Evolutionary conservation across 179 eudicot species (phyloP).

Genomic region (Corrigiola litoralis): DNA sequence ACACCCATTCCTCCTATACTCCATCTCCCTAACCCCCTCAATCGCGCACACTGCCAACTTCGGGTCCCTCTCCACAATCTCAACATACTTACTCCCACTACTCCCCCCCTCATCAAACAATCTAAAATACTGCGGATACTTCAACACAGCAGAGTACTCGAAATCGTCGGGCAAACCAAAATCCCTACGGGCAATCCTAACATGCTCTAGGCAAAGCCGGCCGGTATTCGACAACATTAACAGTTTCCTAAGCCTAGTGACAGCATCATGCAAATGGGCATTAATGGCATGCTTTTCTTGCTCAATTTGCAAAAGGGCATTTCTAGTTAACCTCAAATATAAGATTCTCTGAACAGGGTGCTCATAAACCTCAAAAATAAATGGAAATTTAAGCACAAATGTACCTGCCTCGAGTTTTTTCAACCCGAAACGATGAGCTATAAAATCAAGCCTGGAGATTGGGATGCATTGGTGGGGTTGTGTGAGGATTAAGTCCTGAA

Average conservation of each 20-base stretch:
- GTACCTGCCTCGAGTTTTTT: slow-evolving; percentile 39
- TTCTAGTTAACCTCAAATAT: slow-evolving; percentile 41
- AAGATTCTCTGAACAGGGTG: slow-evolving; percentile 50
- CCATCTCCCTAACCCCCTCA: slow-evolving; percentile 35
- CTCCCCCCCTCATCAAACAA: slow-evolving; percentile 49
- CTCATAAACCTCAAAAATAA: slow-evolving; percentile 41
- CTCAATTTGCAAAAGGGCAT: slow-evolving; percentile 37
- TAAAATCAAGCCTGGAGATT: slow-evolving; percentile 29
- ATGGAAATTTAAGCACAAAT: slow-evolving; percentile 44
- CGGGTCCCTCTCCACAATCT: slow-evolving; percentile 36
- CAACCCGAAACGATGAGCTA: slow-evolving; percentile 33
- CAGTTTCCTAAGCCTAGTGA: slow-evolving; percentile 34
- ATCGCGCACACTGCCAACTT: slow-evolving; percentile 34
- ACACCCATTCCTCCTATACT: slow-evolving; percentile 36
- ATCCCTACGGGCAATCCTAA: slow-evolving; percentile 44
- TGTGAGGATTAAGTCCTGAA: slow-evolving; percentile 36
- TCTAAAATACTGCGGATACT: slow-evolving; percentile 40
- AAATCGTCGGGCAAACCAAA: slow-evolving; percentile 51
- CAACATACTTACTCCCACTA: slow-evolving; percentile 40
- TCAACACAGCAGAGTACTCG: slow-evolving; percentile 37
- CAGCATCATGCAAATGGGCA: slow-evolving; percentile 36
- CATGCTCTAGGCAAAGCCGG: slow-evolving; percentile 34
- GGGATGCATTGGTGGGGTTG: slow-evolving; percentile 36
- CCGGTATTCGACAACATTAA: slow-evolving; percentile 45
- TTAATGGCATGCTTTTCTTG: slow-evolving; percentile 35